A percentile compares a stretch with the other conserved stretches of the same genome.
These are phyloP conservation scores for Lichtheimia corymbifera DNA, from an alignment of 371 early-diverging fungal genomes.

Conservation along the genomic window DNA sequence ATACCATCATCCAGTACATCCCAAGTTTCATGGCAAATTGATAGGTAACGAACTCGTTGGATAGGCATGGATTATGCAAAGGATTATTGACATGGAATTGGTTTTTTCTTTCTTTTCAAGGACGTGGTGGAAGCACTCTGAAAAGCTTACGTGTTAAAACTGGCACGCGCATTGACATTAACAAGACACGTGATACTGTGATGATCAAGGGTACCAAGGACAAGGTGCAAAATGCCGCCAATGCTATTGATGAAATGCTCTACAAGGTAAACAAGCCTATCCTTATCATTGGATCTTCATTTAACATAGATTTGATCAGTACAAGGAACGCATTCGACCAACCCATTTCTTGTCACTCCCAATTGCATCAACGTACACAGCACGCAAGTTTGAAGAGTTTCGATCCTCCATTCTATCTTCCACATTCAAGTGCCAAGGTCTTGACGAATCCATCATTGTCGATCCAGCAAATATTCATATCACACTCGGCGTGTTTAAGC, in stretches of 20 bases:
- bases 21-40: slow-evolving; percentile 25
- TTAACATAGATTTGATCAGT: neutral
- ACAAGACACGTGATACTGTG: slow-evolving; percentile 27
- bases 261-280: neutral
- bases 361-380: slow-evolving; percentile 12
- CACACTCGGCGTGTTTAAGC: slow-evolving; percentile 36
- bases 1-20: slow-evolving; percentile 28
- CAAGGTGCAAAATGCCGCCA: slow-evolving; percentile 29
- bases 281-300: neutral
- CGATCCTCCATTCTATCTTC: slow-evolving; percentile 22
- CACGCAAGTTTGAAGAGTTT: slow-evolving; percentile 31
- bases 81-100: neutral
- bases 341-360: slow-evolving; percentile 41
- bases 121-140: slow-evolving; percentile 30
- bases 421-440: slow-evolving; percentile 17
- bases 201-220: slow-evolving; percentile 39
- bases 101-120: slow-evolving; percentile 3
- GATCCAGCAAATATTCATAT: slow-evolving; percentile 33
- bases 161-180: slow-evolving; percentile 32
- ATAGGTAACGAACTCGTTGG: slow-evolving; percentile 19
- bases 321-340: slow-evolving; percentile 18
- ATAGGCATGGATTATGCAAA: too few species aligned
- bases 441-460: slow-evolving; percentile 27
- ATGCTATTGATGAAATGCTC: slow-evolving; percentile 22
- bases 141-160: slow-evolving; percentile 32